Evolutionary conservation across 1,284 basidiomycete genomes (phyloP), one percentile per base, ranked within the genome.

Genomic region (Tylopilus sp.): DNA sequence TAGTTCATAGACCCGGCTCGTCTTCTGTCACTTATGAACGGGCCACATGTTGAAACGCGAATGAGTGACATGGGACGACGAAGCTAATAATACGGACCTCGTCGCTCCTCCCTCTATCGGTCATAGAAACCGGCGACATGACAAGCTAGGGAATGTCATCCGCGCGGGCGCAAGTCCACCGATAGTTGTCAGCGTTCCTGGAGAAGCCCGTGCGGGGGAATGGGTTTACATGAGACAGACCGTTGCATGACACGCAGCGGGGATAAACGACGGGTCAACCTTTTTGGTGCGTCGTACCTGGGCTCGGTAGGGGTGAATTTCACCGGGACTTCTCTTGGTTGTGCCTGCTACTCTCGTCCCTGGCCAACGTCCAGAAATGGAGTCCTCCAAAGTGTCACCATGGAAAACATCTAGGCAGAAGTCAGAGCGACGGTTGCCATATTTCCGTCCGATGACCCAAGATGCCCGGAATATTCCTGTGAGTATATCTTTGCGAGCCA

Each of bases 251-350:
- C 53, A 53, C 29, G 48, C 41, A 15, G 41, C 44, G 41, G 33
- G 46, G 15, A 41, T 18, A 18, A 44, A 38, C 11, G 44, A 34
- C 33, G 16, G 21, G 3, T 6, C 21, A 3, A 48, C 36, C 28
- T 49, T 48, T 49, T 43, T 34, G 42, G 40, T 30, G 23, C 37
- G 26, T 40, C 16, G 49, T 57, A 50, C 60, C 60, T 59, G 42
- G 34, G 25, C 26, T 47, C 15, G 19, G 42, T 26, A 16, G 16
- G 11, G 46, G 34, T 37, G 42, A 51, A 48, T 16, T 41, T 38
- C 2, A 42, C 46, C 15, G 39, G 39, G 10, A 34, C n/a, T 18
- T 44, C 29, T 18, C 44, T 41, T 39, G 49, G 42, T 51, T 18
- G 50, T 64, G 38, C 59, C 55, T 61, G 44, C 40, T 34, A 11